Evolutionary conservation across 805 yeast species (phyloP).

Genomic region (Priceomyces castillae): DNA sequence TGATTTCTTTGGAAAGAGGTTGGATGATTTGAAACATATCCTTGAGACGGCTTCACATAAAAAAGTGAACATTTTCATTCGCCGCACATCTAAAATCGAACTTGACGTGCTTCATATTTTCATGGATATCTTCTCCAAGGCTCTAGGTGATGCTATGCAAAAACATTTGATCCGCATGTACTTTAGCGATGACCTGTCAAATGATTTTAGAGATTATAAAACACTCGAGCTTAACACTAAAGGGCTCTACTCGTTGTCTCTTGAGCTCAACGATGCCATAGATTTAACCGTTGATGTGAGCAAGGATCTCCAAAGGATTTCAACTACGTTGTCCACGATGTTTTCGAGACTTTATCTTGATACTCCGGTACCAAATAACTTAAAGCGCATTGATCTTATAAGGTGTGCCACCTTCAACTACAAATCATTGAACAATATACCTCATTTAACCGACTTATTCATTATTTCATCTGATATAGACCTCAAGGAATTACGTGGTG

Average conservation of each 20-base stretch:
- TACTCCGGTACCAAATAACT: background rate
- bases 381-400: conserved; percentile 1
- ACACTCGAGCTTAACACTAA: background rate
- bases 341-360: conserved; percentile 3
- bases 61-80: background rate
- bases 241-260: background rate
- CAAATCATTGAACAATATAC: background rate
- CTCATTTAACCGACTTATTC: background rate
- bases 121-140: background rate
- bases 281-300: conserved; percentile 3
- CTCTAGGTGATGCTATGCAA: background rate
- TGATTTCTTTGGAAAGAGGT: conserved; percentile 1
- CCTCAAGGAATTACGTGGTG: background rate
- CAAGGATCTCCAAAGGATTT: background rate
- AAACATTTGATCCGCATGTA: background rate
- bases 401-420: conserved; percentile 3
- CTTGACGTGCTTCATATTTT: background rate
- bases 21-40: background rate
- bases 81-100: background rate
- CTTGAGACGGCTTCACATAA: background rate
- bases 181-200: conserved; percentile 1
- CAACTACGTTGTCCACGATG: conserved; percentile 3
- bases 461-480: conserved; percentile 3
- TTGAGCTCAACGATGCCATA: conserved; percentile 3
- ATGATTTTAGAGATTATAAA: conserved; percentile 3